These are phyloP conservation scores for Didymella keratinophila DNA, from an alignment of 2,329 filamentous ascomycete species.

Conservation along the genomic window DNA sequence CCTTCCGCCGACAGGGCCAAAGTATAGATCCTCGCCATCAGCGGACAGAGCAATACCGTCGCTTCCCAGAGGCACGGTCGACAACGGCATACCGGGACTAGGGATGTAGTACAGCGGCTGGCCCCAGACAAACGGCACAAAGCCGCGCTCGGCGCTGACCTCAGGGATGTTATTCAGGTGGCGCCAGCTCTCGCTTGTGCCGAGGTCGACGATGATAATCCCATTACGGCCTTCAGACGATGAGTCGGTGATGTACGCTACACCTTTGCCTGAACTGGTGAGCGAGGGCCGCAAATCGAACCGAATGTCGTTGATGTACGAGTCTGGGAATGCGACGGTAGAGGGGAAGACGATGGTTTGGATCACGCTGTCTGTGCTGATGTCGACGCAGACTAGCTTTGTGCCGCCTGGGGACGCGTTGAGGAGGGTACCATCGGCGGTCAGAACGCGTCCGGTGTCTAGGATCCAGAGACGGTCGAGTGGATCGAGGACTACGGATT, in stretches of 20 bases:
- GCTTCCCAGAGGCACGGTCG: background rate
- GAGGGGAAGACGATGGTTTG: background rate
- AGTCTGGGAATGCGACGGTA: background rate
- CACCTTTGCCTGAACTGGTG: background rate
- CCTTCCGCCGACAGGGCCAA: background rate
- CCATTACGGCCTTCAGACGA: background rate
- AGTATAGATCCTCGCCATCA: background rate
- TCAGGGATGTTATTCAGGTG: background rate
- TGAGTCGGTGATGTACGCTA: background rate
- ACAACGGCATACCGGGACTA: background rate
- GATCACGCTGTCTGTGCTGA: background rate
- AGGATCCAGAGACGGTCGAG: background rate
- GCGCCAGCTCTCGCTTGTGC: background rate
- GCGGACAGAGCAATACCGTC: background rate
- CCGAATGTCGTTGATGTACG: background rate
- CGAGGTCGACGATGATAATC: background rate
- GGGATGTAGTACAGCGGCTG: background rate
- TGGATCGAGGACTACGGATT: background rate
- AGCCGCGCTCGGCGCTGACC: background rate
- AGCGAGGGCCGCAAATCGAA: background rate
- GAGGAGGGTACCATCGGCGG: background rate
- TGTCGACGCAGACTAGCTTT: background rate
- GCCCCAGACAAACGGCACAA: background rate
- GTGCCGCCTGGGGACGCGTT: background rate
- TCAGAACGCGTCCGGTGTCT: background rate